These are phyloP conservation scores for Bolboschoenus planiculmis DNA, from an alignment of 176 grass and related monocot species.

Conservation along the genomic window DNA sequence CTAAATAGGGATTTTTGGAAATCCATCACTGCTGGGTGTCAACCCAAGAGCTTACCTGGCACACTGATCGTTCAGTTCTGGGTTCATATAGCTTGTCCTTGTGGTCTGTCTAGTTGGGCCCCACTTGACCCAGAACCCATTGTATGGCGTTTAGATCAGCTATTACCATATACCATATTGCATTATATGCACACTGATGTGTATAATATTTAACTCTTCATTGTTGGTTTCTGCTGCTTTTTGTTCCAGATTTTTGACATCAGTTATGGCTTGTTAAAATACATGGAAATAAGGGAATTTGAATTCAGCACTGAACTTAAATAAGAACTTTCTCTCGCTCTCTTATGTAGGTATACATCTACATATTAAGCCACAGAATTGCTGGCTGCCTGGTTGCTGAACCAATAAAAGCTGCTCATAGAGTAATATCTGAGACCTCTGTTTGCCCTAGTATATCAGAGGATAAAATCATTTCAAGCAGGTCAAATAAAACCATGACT, in stretches of 20 bases:
- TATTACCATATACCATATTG: neutral
- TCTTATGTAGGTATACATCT: constrained; percentile 69
- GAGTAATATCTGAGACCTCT: constrained; percentile 42
- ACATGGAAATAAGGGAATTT: neutral
- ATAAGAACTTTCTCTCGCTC: neutral
- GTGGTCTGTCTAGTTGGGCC: neutral
- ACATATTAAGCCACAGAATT: constrained; percentile 67
- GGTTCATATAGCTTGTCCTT: neutral
- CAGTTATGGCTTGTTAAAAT: neutral
- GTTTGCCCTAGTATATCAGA: neutral
- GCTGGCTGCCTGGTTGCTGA: constrained; percentile 75
- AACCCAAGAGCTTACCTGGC: neutral
- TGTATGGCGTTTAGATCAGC: neutral
- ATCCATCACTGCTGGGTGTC: neutral
- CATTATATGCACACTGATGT: neutral
- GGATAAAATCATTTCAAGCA: constrained; percentile 17
- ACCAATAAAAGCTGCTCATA: constrained; percentile 77
- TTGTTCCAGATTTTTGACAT: neutral
- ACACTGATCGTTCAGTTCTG: neutral
- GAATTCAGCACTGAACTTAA: neutral
- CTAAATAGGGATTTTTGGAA: neutral
- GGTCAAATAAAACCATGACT: constrained; percentile 36
- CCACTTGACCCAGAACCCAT: neutral
- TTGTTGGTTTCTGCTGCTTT: neutral
- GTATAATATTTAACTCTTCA: neutral